Evolutionary conservation across 2,329 filamentous ascomycete genomes (phyloP).

Genomic region (Davidsoniella australis): DNA sequence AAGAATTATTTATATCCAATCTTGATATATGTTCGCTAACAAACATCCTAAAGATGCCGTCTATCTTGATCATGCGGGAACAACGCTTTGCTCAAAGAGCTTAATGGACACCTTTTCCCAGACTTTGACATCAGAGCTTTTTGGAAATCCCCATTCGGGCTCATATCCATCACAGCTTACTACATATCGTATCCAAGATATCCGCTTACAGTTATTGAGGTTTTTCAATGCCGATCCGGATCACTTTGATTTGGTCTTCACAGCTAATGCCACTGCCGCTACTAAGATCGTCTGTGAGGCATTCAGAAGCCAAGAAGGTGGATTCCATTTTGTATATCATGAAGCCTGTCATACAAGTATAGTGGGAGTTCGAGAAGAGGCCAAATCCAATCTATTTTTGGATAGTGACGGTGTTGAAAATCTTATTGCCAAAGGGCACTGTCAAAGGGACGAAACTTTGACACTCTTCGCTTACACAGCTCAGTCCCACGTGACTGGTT

Average conservation of each 20-base stretch:
- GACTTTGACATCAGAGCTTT: conserved; percentile 39
- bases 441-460: conserved; percentile 14
- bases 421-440: conserved; percentile 22
- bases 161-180: conserved; percentile 40
- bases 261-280: conserved; percentile 44
- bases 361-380: conserved; percentile 49
- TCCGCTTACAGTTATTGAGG: conserved; percentile 33
- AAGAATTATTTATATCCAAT: neutral
- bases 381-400: conserved; percentile 39
- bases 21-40: neutral
- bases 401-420: conserved; percentile 33
- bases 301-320: conserved; percentile 31
- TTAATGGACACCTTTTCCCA: conserved; percentile 37
- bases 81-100: conserved; percentile 41
- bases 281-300: conserved; percentile 44
- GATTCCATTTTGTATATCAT: conserved; percentile 44
- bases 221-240: conserved; percentile 42
- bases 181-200: conserved; percentile 38
- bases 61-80: conserved; percentile 42
- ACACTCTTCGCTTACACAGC: conserved; percentile 45
- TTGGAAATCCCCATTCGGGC: conserved; percentile 52
- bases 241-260: conserved; percentile 45
- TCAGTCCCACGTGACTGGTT: conserved; percentile 54
- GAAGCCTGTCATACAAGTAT: conserved; percentile 44
- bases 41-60: conserved; percentile 19